Conservation (phyloP, 257 asterid genomes). For the Solanum peruvianum region DNA sequence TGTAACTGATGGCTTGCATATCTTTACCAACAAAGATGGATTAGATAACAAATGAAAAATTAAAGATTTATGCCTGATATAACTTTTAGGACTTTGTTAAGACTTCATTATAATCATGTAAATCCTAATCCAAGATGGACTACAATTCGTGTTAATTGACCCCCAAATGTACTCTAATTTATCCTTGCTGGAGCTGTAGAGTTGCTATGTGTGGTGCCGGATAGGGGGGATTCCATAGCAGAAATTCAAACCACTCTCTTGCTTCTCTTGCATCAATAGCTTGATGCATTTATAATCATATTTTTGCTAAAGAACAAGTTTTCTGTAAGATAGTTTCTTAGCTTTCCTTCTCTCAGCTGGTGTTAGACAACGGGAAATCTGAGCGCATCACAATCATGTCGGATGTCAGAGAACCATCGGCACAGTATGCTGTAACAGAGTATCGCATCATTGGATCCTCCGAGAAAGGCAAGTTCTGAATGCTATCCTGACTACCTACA, state of each 20-base stretch:
- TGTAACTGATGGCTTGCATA: not conserved
- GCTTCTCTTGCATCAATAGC: not conserved
- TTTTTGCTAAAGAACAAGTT: not conserved
- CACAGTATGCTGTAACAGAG: slow-evolving; percentile 75
- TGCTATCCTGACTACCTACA: not conserved
- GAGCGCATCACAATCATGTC: slow-evolving; percentile 66
- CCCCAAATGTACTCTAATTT: not conserved
- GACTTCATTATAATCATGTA: not conserved
- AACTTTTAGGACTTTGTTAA: not conserved
- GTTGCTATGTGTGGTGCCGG: not conserved
- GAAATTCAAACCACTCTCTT: not conserved
- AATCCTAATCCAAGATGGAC: not conserved
- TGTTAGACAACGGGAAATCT: slow-evolving; percentile 67
- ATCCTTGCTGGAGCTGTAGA: not conserved
- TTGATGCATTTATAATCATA: not conserved
- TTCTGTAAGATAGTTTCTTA: not conserved
- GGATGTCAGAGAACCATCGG: slow-evolving; percentile 27
- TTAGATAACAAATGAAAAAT: not conserved
- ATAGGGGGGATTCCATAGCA: not conserved
- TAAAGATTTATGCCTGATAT: not conserved
- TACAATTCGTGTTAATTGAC: not conserved
- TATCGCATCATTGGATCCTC: slow-evolving; percentile 66
- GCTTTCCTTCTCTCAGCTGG: slow-evolving; percentile 33
- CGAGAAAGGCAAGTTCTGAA: slow-evolving; percentile 33
- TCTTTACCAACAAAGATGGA: not conserved